Base-by-base conservation (phyloP, 2,329 filamentous ascomycete species). In the Fusarium buharicum region DNA sequence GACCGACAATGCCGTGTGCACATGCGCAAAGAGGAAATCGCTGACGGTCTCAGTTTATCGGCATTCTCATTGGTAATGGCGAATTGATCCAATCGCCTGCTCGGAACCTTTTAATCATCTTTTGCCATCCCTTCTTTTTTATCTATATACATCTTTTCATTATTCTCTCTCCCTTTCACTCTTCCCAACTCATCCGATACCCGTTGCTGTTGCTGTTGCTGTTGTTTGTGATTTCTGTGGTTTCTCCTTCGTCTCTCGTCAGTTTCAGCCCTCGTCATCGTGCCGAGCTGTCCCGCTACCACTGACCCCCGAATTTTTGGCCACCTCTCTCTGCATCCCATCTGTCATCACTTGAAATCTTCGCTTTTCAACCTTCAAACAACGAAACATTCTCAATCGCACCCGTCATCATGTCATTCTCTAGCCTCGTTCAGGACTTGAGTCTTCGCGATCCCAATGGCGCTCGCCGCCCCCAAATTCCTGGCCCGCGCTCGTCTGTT, bases 351-450 rank as follows among this genome's bases (percentile, higher is more conserved):
- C 47, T 41, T 40, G 50, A 55, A 53, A 48, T 52, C 37, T 39
- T 40, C 27, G 50, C 51, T 40, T 36, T 38, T 40, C 45, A 30
- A 48, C 30, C 50, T 31, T 46, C 45, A 30, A 52, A 49, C 48
- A 17, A 18, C 30, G 37, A 55, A 53, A 43, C 50, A 46, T 37
- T 11, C 34, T 40, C 52, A 62, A 55, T 55, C 47, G 39, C 55
- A 27, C 36, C 45, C 47, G 50, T 28, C 63, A 70, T 49, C 58
- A 89, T 89, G 86, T 89, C 86, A 31, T 89, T 89, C 78, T 89
- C 86, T 36, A 87, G 83, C 71, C 84, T 89, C 50, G 85, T 89
- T 20, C 86, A 89, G 64, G 86, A 89, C 65, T 77, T 89, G 61
- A 82, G 83, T 24, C 81, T 88, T 60, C 85, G 85, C 68, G 86